Conservation (phyloP, 192 early-diverging fungal genomes). For the Paraglomus occultum region DNA sequence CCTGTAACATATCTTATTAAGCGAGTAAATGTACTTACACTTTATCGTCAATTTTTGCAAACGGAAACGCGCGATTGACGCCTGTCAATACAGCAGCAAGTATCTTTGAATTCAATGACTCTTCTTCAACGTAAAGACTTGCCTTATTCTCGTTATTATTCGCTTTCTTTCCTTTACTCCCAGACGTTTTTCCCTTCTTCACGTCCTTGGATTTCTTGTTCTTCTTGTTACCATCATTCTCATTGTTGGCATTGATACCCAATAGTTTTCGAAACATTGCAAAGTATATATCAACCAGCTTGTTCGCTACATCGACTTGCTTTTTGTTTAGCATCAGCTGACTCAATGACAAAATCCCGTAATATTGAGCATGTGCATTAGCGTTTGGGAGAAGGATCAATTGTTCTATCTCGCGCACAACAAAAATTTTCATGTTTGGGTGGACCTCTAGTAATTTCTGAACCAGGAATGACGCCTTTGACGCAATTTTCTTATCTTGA, state of each 20-base stretch:
- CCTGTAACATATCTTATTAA: not conserved
- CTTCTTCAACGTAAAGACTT: slow-evolving; percentile 36
- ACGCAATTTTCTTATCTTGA: slow-evolving; percentile 79
- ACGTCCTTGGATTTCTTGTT: slow-evolving; percentile 33
- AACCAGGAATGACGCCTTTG: slow-evolving; percentile 78
- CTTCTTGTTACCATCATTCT: slow-evolving; percentile 51
- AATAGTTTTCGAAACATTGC: slow-evolving; percentile 82
- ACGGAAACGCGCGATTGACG: slow-evolving; percentile 94
- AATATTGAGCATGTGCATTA: slow-evolving; percentile 83
- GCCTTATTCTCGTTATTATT: slow-evolving; percentile 41
- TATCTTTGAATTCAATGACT: slow-evolving; percentile 76
- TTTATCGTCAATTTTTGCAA: slow-evolving; percentile 74
- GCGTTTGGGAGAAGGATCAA: slow-evolving; percentile 74
- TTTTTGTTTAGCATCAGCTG: slow-evolving; percentile 82
- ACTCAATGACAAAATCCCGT: slow-evolving; percentile 87
- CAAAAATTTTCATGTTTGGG: slow-evolving; percentile 87
- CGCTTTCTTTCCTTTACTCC: not conserved
- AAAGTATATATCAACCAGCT: slow-evolving; percentile 90
- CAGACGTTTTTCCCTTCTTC: slow-evolving; percentile 19
- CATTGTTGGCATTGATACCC: slow-evolving; percentile 45
- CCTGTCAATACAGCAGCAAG: slow-evolving; percentile 90
- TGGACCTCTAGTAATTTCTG: slow-evolving; percentile 68
- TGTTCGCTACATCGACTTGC: slow-evolving; percentile 75
- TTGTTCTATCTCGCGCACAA: slow-evolving; percentile 85
- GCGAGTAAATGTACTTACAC: slow-evolving; percentile 38